Percentiles rank a stretch among this genome's conserved stretches.
Evolutionary conservation across 768 basidiomycete genomes (phyloP).

Genomic region (Boletus vermiculosoides): DNA sequence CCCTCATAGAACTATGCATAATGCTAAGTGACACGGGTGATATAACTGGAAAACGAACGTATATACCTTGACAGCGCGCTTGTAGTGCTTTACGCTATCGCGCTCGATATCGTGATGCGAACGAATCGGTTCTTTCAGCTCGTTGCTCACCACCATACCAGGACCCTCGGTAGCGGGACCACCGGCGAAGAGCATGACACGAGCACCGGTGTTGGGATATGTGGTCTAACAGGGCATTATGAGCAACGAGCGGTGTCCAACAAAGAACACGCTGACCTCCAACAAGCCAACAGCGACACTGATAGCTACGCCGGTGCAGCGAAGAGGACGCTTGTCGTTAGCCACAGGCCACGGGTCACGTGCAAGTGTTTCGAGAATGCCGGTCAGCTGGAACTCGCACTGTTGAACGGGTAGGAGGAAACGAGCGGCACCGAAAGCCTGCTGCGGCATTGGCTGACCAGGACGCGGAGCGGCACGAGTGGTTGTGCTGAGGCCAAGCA

Average conservation of each 20-base stretch:
- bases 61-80: conserved; percentile 89
- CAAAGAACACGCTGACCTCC: conserved; percentile 51
- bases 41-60: not conserved
- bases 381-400: conserved; percentile 94
- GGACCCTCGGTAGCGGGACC: conserved; percentile 97
- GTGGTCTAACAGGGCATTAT: conserved; percentile 50
- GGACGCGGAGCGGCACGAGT: conserved; percentile 84
- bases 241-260: not conserved
- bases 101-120: conserved; percentile 99
- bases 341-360: conserved; percentile 98
- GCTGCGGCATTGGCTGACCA: conserved; percentile 77
- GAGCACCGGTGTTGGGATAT: conserved; percentile 93
- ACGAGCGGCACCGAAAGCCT: conserved; percentile 80
- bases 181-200: conserved; percentile 95
- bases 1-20: conserved; percentile 86
- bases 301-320: conserved; percentile 94
- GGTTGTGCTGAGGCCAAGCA: conserved; percentile 80
- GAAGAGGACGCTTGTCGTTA: conserved; percentile 86
- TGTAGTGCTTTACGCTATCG: conserved; percentile 95
- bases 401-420: conserved; percentile 92
- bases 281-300: conserved; percentile 91
- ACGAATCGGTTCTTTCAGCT: conserved; percentile 95
- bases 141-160: conserved; percentile 93
- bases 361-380: conserved; percentile 81
- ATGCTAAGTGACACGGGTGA: conserved; percentile 1